Conservation (phyloP, 345 rosid species). For the Arabis hirsuta region DNA sequence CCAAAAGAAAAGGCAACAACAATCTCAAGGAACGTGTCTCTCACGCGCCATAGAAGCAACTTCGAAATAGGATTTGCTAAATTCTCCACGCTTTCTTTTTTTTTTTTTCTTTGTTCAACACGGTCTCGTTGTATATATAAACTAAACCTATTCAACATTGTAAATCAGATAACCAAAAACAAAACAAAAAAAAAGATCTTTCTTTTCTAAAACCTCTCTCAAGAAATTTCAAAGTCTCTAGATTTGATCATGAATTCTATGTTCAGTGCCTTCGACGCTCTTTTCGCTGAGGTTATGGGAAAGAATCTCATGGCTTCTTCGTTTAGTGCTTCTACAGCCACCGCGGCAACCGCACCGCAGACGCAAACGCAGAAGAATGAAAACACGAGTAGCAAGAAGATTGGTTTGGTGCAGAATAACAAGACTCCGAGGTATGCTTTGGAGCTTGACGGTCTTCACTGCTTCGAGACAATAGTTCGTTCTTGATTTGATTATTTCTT, state of each 20-base stretch:
- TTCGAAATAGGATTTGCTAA: neutral
- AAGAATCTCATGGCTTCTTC: constrained; percentile 43
- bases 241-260: constrained; percentile 64
- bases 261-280: constrained; percentile 72
- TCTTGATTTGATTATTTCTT: constrained; percentile 36
- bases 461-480: constrained; percentile 67
- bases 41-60: constrained; percentile 34
- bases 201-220: neutral
- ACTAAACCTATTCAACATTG: neutral
- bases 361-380: constrained; percentile 41
- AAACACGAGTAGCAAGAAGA: constrained; percentile 30
- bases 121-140: constrained; percentile 28
- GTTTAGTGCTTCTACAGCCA: constrained; percentile 1
- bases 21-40: neutral
- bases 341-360: constrained; percentile 11
- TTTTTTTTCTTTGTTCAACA: constrained; percentile 13
- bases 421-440: constrained; percentile 55
- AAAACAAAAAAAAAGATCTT: neutral
- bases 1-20: neutral
- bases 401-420: constrained; percentile 15
- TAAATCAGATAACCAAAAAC: constrained; percentile 5
- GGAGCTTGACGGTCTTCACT: constrained; percentile 70
- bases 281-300: constrained; percentile 65
- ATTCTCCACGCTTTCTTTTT: constrained; percentile 29
- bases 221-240: neutral